Evolutionary conservation across 306 rosid genomes (phyloP), one percentile per base, ranked within the genome.

Genomic region (Vigna nakashimae): DNA sequence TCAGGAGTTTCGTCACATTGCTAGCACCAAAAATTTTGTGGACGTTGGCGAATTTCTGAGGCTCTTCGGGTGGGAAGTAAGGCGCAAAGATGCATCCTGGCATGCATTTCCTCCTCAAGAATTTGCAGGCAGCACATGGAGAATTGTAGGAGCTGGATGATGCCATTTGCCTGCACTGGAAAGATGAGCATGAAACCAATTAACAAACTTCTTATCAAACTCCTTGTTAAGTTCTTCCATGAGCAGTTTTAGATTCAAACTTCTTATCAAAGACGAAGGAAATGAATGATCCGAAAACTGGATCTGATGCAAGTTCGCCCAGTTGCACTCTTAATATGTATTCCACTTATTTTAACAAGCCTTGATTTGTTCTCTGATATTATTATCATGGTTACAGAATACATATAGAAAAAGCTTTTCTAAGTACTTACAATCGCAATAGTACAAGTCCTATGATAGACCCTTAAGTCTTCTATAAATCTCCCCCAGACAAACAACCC

Each of bases 1-100:
- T 95, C 1, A 95, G 99, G 42, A 95, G 97, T 90, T 95, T 95
- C 0, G 97, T 95, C 9, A 95, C 98, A 56, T 95, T 95, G 89
- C 99, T 95, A 1, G 99, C 99, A 1, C 99, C 99, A 26, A 95
- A 95, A 30, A 95, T 95, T 67, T 91, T 95, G 97, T 95, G 99
- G 2, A 95, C 99, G 74, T 95, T 92, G 45, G 97, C 88, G 24
- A 95, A 95, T 49, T 95, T 95, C 42, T 95, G 98, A 18, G 99
- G 98, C 84, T 95, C 99, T 82, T 95, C 99, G 1, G 99, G 99
- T 20, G 99, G 99, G 74, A 95, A 95, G 75, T 92, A 92, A 0
- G 98, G 97, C 4, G 99, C 97, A 76, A 95, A 95, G n/a, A 95
- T 90, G 91, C 99, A 95, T 3, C 93, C 97, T 7, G 96, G 91